Conservation (phyloP, 345 rosid species). For the Lepidium africanum region DNA sequence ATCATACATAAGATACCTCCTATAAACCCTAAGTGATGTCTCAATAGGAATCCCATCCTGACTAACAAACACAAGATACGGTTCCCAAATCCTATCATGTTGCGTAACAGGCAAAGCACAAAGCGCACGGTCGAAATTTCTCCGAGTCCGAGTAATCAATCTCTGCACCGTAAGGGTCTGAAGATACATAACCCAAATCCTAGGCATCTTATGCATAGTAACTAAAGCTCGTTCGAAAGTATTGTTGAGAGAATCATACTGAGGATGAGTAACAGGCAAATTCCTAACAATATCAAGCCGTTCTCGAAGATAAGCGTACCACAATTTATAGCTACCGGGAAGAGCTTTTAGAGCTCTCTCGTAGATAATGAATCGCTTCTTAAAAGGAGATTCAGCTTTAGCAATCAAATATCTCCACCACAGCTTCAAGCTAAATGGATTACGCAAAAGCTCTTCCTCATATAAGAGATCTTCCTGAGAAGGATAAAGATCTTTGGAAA, state of each 20-base stretch:
- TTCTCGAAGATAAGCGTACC: conserved; percentile 80
- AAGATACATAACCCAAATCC: conserved; percentile 83
- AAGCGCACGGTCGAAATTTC: conserved; percentile 73
- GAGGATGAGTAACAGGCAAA: conserved; percentile 58
- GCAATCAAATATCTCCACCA: conserved; percentile 96
- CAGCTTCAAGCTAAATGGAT: conserved; percentile 73
- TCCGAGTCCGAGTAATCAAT: conserved; percentile 49
- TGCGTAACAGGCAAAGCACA: conserved; percentile 88
- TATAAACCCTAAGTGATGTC: conserved; percentile 82
- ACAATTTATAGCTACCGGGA: conserved; percentile 88
- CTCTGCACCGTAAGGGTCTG: conserved; percentile 55
- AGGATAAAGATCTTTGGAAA: conserved; percentile 73
- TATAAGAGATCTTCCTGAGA: conserved; percentile 74
- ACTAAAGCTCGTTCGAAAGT: conserved; percentile 86
- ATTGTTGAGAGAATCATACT: conserved; percentile 68
- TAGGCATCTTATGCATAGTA: conserved; percentile 95
- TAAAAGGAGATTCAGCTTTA: conserved; percentile 56
- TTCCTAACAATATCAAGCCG: conserved; percentile 69
- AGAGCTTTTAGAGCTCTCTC: conserved; percentile 82
- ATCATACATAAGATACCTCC: conserved; percentile 94
- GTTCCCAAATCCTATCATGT: conserved; percentile 91
- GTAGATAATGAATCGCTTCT: conserved; percentile 64
- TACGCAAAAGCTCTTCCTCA: conserved; percentile 84
- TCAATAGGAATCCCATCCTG: conserved; percentile 85
- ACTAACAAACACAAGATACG: conserved; percentile 76